These are phyloP conservation scores for Coprinopsis cinerea DNA, from an alignment of 768 basidiomycete genomes.

Conservation along the genomic window DNA sequence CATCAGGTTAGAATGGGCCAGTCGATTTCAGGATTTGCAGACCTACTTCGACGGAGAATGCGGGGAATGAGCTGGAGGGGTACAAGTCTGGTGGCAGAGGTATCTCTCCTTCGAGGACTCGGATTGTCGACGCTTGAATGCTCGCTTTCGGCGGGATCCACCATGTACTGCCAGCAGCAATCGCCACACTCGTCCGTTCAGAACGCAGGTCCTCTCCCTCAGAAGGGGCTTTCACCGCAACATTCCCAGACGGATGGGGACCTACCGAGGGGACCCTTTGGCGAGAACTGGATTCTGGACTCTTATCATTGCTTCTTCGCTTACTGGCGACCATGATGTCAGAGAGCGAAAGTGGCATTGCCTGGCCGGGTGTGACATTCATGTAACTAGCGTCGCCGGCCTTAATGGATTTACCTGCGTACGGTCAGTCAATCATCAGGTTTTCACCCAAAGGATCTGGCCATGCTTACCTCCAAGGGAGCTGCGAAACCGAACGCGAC, in stretches of 20 bases:
- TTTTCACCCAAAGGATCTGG: neutral
- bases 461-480: neutral
- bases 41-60: conserved; percentile 14
- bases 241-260: neutral
- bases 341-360: too few species aligned
- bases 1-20: neutral
- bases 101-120: conserved; percentile 16
- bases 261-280: too few species aligned
- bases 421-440: neutral
- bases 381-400: too few species aligned
- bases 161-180: neutral
- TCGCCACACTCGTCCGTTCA: too few species aligned
- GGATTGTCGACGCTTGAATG: neutral
- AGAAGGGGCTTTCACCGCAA: neutral
- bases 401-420: too few species aligned
- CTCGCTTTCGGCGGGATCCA: neutral
- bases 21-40: neutral
- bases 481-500: conserved; percentile 14
- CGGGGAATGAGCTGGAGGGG: conserved; percentile 13
- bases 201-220: neutral
- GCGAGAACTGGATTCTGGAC: too few species aligned
- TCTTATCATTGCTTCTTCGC: too few species aligned
- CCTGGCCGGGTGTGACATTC: too few species aligned
- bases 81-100: conserved; percentile 12
- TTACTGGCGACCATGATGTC: too few species aligned